A percentile compares a stretch with the other conserved stretches of the same genome.
Conservation (phyloP, 768 basidiomycete species). For the Pleurotus giganteus region DNA sequence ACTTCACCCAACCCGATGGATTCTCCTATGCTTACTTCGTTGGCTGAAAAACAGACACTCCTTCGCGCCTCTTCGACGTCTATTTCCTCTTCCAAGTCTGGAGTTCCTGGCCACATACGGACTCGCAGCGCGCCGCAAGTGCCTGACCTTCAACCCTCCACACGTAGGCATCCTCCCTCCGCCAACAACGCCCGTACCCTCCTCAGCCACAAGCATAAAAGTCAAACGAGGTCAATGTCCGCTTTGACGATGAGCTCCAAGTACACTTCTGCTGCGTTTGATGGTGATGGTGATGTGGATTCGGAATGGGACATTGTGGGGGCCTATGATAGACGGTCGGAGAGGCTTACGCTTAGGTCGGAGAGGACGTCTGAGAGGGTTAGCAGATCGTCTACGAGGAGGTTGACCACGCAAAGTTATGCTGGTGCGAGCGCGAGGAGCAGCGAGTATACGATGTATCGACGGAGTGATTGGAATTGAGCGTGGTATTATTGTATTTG, state of each 20-base stretch:
- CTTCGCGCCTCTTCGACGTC: conserved; percentile 2
- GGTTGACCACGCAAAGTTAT: neutral
- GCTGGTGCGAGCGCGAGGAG: neutral
- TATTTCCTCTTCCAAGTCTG: neutral
- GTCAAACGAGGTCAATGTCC: conserved; percentile 5
- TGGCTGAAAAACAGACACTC: neutral
- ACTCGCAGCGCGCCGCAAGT: conserved; percentile 1
- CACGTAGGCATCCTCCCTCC: neutral
- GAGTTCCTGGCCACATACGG: neutral
- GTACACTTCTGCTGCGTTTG: neutral
- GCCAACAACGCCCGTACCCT: neutral
- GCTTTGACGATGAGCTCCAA: conserved; percentile 5
- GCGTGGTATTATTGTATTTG: neutral
- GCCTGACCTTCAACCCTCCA: neutral
- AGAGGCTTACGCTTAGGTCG: neutral
- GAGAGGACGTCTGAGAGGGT: neutral
- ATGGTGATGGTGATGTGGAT: neutral
- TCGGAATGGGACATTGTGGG: conserved; percentile 8
- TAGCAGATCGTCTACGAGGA: neutral
- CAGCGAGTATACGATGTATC: conserved; percentile 8
- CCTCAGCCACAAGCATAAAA: conserved; percentile 2
- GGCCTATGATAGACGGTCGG: neutral
- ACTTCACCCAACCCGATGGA: conserved; percentile 5
- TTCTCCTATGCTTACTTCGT: neutral
- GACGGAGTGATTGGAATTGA: conserved; percentile 4